These are phyloP conservation scores for Hansenula sp. DNA, from an alignment of 1,139 yeast species.

Conservation along the genomic window DNA sequence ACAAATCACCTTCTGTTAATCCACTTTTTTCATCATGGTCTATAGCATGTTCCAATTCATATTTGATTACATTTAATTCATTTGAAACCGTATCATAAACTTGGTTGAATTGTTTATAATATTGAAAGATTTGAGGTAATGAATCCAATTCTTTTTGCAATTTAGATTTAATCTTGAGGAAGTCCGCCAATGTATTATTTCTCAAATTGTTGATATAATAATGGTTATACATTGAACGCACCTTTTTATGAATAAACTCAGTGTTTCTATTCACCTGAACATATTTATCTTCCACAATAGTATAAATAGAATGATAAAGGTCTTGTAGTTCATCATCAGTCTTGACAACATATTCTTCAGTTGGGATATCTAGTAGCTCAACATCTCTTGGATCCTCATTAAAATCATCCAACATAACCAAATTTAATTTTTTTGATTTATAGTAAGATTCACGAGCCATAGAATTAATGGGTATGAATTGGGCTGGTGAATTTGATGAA, in stretches of 20 bases:
- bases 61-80: not conserved
- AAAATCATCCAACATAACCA: constrained; percentile 7
- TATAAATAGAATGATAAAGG: constrained; percentile 4
- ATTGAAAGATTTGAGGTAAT: constrained; percentile 3
- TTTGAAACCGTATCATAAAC: not conserved
- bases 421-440: constrained; percentile 5
- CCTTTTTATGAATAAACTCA: constrained; percentile 15
- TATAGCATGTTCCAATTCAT: not conserved
- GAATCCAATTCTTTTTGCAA: constrained; percentile 4
- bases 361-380: constrained; percentile 1
- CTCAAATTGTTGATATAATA: constrained; percentile 19
- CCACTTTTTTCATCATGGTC: not conserved
- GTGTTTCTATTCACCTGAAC: constrained; percentile 17
- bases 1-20: constrained; percentile 1
- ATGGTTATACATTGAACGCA: constrained; percentile 13
- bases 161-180: constrained; percentile 13
- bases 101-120: constrained; percentile 1
- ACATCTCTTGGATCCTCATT: constrained; percentile 7
- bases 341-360: constrained; percentile 1
- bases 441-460: constrained; percentile 7
- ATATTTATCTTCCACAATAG: constrained; percentile 16
- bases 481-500: constrained; percentile 11
- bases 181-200: constrained; percentile 13
- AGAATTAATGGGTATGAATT: constrained; percentile 7
- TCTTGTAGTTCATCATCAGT: constrained; percentile 13